A percentile compares a stretch with the other conserved stretches of the same genome.
Evolutionary conservation across 2,329 filamentous ascomycete species (phyloP).

Genomic region (Hymenoscyphus occultus): DNA sequence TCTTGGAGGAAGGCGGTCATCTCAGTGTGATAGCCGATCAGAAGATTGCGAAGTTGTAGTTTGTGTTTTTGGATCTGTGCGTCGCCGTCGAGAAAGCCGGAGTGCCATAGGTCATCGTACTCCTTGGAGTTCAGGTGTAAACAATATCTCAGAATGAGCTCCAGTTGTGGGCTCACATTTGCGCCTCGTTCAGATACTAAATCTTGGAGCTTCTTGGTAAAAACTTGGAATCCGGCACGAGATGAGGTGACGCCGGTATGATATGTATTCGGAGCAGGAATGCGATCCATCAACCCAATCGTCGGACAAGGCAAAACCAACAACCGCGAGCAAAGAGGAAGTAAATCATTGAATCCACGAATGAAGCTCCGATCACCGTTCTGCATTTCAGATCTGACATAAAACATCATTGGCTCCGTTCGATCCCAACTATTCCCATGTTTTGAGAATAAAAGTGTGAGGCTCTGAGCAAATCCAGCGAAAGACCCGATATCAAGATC

Average conservation of each 20-base stretch:
- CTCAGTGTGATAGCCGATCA: slow-evolving; percentile 10
- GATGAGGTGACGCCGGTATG: slow-evolving; percentile 13
- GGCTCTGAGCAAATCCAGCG: slow-evolving; percentile 13
- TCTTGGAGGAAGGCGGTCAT: slow-evolving; percentile 14
- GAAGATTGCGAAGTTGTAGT: slow-evolving; percentile 1
- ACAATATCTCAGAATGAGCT: neutral
- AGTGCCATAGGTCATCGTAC: slow-evolving; percentile 11
- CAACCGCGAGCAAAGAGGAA: slow-evolving; percentile 15
- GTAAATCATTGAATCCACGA: slow-evolving; percentile 18
- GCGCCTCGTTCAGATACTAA: neutral
- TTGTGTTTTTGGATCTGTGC: neutral
- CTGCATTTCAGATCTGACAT: slow-evolving; percentile 6
- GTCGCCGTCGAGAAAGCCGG: neutral
- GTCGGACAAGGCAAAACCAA: neutral
- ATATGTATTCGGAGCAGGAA: slow-evolving; percentile 18
- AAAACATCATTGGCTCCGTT: neutral
- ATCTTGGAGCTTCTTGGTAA: slow-evolving; percentile 8
- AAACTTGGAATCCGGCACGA: slow-evolving; percentile 14
- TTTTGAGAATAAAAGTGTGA: slow-evolving; percentile 8
- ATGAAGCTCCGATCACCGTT: slow-evolving; percentile 12
- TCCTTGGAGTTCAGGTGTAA: neutral
- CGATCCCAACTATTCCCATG: neutral
- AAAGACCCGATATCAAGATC: slow-evolving; percentile 19
- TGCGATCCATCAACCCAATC: slow-evolving; percentile 8
- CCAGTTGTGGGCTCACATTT: slow-evolving; percentile 1